phyloP scores from a whole-genome alignment of 768 basidiomycete genomes.

The Hortiboletus campestris region DNA sequence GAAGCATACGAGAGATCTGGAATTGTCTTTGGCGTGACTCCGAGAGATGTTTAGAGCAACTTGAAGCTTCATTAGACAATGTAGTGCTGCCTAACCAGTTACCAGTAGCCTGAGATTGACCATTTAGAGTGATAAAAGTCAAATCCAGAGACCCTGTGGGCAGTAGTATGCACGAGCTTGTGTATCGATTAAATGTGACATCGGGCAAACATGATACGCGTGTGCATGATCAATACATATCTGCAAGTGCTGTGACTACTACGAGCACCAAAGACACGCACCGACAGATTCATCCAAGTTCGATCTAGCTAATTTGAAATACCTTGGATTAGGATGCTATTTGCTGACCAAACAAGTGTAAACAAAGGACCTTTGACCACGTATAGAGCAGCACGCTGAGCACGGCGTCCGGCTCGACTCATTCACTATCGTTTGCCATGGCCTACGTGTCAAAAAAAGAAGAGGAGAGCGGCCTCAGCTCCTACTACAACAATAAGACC shows the following conservation, averaged over 20 bases:
- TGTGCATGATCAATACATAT: neutral
- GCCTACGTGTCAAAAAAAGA: conserved; percentile 92
- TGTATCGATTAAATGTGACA: too few relatives aligned
- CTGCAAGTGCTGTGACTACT: too few relatives aligned
- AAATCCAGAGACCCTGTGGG: too few relatives aligned
- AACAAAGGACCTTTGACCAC: conserved; percentile 25
- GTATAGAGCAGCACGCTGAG: conserved; percentile 12
- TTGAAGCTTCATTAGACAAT: neutral
- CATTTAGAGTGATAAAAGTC: too few relatives aligned
- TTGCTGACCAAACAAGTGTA: conserved; percentile 22
- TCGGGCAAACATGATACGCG: neutral
- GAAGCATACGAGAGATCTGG: neutral
- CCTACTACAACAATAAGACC: conserved; percentile 95
- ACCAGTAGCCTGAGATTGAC: too few relatives aligned
- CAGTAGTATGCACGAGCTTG: too few relatives aligned
- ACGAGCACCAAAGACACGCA: too few relatives aligned
- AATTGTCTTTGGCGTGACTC: neutral
- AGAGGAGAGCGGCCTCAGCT: conserved; percentile 90
- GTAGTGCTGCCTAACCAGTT: too few relatives aligned
- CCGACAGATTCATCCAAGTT: too few relatives aligned
- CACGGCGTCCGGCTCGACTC: conserved; percentile 10
- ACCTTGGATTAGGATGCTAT: neutral
- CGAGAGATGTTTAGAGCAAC: neutral
- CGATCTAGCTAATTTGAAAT: too few relatives aligned
- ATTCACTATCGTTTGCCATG: conserved; percentile 50